phyloP scores from a whole-genome alignment of 768 basidiomycete genomes.

The Suillus fuscotomentosus region DNA sequence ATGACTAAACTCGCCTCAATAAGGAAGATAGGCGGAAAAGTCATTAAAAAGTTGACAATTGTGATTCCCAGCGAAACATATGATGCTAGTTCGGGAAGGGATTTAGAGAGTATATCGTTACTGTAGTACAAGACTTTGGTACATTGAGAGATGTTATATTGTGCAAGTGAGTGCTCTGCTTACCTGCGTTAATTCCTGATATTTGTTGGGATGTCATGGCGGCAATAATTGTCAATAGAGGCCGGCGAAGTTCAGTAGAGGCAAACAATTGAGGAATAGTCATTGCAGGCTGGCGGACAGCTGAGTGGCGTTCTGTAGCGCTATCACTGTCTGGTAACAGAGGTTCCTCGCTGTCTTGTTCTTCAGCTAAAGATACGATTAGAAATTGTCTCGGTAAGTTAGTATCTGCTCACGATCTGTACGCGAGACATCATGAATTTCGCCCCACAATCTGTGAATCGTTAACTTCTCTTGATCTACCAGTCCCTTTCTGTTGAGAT shows the following conservation, averaged over 20 bases:
- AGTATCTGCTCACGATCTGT: constrained; percentile 20
- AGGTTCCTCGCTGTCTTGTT: constrained; percentile 24
- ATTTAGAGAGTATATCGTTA: constrained; percentile 79
- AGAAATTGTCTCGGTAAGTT: neutral
- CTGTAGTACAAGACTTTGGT: constrained; percentile 82
- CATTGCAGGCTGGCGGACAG: constrained; percentile 33
- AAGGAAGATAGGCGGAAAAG: constrained; percentile 82
- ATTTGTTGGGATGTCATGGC: constrained; percentile 79
- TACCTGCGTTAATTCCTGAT: constrained; percentile 80
- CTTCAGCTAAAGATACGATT: constrained; percentile 18
- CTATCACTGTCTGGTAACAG: constrained; percentile 23
- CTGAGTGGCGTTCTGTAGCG: constrained; percentile 14
- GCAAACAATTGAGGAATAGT: constrained; percentile 54
- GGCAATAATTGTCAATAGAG: constrained; percentile 64
- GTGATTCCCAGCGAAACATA: constrained; percentile 85
- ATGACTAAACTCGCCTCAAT: constrained; percentile 58
- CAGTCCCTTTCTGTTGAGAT: constrained; percentile 52
- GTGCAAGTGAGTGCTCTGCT: constrained; percentile 6
- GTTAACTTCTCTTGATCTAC: constrained; percentile 46
- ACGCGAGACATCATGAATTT: constrained; percentile 27
- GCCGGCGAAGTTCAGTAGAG: constrained; percentile 53
- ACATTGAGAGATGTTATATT: neutral
- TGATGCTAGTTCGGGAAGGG: constrained; percentile 76
- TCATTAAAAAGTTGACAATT: constrained; percentile 71
- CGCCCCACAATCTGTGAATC: constrained; percentile 55